Evolutionary conservation across 108 stramenopile genomes (phyloP).

Genomic region (Pseudonitzschia multistriata): DNA sequence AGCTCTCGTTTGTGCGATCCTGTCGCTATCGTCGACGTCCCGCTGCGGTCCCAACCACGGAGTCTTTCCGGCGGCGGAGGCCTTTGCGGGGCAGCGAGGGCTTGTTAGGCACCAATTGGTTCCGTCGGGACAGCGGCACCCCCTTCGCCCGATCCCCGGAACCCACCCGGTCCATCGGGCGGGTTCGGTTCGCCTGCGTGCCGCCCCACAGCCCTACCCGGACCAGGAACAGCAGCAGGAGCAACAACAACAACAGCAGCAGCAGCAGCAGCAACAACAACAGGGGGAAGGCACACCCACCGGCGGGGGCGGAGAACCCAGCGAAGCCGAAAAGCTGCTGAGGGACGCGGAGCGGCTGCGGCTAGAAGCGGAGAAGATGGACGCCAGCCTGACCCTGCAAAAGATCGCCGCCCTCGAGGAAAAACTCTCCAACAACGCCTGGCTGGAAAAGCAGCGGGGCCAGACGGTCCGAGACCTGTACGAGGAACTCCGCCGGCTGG

Average conservation of each 20-base stretch:
- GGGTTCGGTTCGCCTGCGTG: background rate
- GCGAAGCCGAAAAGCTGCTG: slow-evolving; percentile 39
- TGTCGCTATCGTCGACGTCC: background rate
- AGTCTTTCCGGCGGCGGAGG: background rate
- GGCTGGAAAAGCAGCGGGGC: slow-evolving; percentile 30
- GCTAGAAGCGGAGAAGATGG: slow-evolving; percentile 55
- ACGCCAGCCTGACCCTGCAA: slow-evolving; percentile 43
- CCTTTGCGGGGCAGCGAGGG: background rate
- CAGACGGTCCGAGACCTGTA: slow-evolving; percentile 24
- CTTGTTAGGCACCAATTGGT: background rate
- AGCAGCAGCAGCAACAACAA: background rate
- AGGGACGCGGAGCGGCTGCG: slow-evolving; percentile 50
- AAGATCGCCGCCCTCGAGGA: slow-evolving; percentile 50
- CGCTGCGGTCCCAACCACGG: background rate
- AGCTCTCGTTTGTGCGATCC: background rate
- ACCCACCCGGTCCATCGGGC: background rate
- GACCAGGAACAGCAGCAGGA: slow-evolving; percentile 9
- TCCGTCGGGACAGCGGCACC: background rate
- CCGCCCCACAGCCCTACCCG: slow-evolving; percentile 4
- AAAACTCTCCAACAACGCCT: slow-evolving; percentile 32
- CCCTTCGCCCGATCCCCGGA: background rate
- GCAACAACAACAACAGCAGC: slow-evolving; percentile 5
- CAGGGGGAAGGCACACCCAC: background rate
- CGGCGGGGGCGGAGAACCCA: background rate
- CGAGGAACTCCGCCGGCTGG: slow-evolving; percentile 19